Evolutionary conservation across 2,329 filamentous ascomycete species (phyloP), one percentile per base, ranked within the genome.

Genomic region (Trichophaea hybrida): DNA sequence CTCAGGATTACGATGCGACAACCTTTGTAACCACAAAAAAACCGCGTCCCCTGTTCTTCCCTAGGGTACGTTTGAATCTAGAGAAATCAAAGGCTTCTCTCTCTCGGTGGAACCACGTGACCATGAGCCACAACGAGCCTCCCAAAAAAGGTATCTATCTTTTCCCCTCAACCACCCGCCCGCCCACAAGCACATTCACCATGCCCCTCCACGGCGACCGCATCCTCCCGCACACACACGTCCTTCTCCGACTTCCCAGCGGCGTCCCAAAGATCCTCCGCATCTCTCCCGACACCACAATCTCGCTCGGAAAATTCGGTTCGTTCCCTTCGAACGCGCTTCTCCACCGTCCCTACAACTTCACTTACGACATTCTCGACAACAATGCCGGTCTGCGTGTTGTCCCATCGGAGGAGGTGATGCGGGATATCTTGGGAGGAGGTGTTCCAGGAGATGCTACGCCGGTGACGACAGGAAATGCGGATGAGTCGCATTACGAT

Each of bases 271-370:
- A 79, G 69, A 73, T 83, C 60, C 69, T 81, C 58, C 77, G 82
- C 66, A 74, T 83, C 64, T 73, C 76, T 58, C 81, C 82, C 56
- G 80, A 84, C 71, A 80, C 79, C 80, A 96, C 82, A 49, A 85
- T 97, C 65, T 88, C 87, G 1, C 77, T 97, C 37, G 89, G 89
- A 59, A 97, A 96, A 80, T 94, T 93, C 71, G 93, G 93, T 65
- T 82, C 82, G 1, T 96, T 98, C 70, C 85, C 88, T 13, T 83
- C 87, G 56, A 96, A 97, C 70, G 80, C 93, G 35, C 81, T 98
- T 50, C 80, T 98, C 64, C 85, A 88, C n/a, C 84, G 93, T 6
- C 93, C 93, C 0, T 95, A 88, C 71, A 82, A 95, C 74, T 76
- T 94, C 61, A 97, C 90, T 0, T 98, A 88, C 59, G 80, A 81